Percentiles rank a stretch among this genome's conserved stretches.
Evolutionary conservation across 768 basidiomycete genomes (phyloP).

Genomic region (Pleurotus cornucopiae): DNA sequence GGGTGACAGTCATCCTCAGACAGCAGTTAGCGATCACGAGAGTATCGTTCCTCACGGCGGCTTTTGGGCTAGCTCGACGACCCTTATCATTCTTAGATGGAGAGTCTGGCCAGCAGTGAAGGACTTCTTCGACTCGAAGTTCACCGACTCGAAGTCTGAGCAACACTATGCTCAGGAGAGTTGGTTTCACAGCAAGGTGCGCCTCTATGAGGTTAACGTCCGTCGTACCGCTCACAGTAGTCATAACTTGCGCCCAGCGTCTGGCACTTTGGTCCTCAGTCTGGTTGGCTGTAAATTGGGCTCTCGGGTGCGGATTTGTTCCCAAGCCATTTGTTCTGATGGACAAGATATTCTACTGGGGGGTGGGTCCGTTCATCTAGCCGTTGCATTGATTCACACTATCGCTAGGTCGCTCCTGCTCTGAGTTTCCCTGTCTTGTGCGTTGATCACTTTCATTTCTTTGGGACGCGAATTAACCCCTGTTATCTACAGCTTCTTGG

Average conservation of each 20-base stretch:
- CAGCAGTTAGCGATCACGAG: constrained; percentile 28
- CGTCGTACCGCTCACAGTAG: background rate
- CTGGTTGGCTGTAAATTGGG: constrained; percentile 70
- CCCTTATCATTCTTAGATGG: constrained; percentile 49
- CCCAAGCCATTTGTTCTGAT: constrained; percentile 36
- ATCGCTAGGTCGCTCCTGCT: constrained; percentile 38
- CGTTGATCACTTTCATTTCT: constrained; percentile 11
- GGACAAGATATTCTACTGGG: constrained; percentile 64
- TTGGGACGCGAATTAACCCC: background rate
- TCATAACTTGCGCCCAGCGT: constrained; percentile 23
- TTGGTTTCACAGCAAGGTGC: constrained; percentile 62
- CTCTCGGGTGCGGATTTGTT: constrained; percentile 51
- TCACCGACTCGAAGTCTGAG: constrained; percentile 52
- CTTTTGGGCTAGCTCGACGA: constrained; percentile 26
- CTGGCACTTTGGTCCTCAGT: constrained; percentile 59
- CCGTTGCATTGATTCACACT: background rate
- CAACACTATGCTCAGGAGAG: constrained; percentile 53
- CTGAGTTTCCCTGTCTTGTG: constrained; percentile 60
- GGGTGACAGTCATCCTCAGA: constrained; percentile 33
- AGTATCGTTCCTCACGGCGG: constrained; percentile 29
- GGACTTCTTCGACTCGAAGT: constrained; percentile 58
- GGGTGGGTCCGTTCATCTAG: constrained; percentile 27
- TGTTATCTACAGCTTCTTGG: constrained; percentile 32
- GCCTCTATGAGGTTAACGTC: background rate
- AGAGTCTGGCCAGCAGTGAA: constrained; percentile 50